A percentile compares a stretch with the other conserved stretches of the same genome.
Evolutionary conservation across 2,329 filamentous ascomycete genomes (phyloP).

Genomic region (Diplodia seriata): DNA sequence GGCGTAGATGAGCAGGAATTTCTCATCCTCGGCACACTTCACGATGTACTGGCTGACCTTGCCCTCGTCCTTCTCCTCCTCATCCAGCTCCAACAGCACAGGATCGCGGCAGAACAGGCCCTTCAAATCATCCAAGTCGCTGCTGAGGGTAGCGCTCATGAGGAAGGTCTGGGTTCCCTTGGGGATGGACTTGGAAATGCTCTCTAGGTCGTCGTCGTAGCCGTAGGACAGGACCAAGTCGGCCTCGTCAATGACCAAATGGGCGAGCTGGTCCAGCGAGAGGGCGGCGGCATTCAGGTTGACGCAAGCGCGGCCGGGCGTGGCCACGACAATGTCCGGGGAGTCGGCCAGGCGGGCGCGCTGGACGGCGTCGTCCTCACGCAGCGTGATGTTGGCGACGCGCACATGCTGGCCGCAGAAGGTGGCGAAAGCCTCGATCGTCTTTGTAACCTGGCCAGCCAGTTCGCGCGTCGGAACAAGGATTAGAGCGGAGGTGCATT

Average conservation of each 20-base stretch:
- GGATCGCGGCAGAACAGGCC: conserved; percentile 84
- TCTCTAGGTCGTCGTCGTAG: conserved; percentile 87
- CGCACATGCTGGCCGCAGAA: conserved; percentile 87
- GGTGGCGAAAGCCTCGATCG: conserved; percentile 75
- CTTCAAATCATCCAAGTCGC: conserved; percentile 85
- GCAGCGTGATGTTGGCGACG: conserved; percentile 85
- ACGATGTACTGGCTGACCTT: conserved; percentile 87
- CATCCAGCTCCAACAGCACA: conserved; percentile 79
- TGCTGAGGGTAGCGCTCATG: conserved; percentile 90
- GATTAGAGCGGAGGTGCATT: conserved; percentile 76
- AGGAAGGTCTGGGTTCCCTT: conserved; percentile 88
- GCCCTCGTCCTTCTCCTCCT: conserved; percentile 77
- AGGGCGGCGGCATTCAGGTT: conserved; percentile 78
- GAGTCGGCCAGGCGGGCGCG: conserved; percentile 82
- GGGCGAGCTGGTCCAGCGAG: conserved; percentile 72
- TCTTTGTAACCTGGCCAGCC: conserved; percentile 85
- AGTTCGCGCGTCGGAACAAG: conserved; percentile 95
- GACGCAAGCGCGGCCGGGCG: conserved; percentile 80
- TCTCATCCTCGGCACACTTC: conserved; percentile 95
- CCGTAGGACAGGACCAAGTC: conserved; percentile 94
- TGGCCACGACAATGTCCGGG: conserved; percentile 90
- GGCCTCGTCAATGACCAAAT: conserved; percentile 91
- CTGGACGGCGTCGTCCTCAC: conserved; percentile 87
- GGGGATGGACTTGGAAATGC: conserved; percentile 77
- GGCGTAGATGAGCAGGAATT: conserved; percentile 90